phyloP scores from a whole-genome alignment of 208 protist species.

The Herpetomonas samuelpessoai region DNA sequence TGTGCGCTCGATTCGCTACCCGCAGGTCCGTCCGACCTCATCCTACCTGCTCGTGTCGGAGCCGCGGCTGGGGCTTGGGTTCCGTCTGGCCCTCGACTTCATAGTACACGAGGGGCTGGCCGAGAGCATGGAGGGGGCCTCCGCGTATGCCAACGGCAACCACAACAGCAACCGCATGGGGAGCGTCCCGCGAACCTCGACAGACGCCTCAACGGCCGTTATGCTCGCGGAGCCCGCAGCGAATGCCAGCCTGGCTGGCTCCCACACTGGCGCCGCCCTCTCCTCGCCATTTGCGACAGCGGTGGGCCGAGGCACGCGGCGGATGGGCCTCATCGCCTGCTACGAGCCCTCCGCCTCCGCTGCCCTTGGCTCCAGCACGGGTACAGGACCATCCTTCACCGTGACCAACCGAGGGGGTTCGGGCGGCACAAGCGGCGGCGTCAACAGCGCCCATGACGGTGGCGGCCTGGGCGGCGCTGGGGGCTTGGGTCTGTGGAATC shows the following conservation, averaged over 20 bases:
- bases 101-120: constrained; percentile 42
- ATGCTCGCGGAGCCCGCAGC: constrained; percentile 3
- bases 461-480: neutral
- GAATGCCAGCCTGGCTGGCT: neutral
- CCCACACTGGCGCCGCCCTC: neutral
- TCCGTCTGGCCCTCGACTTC: constrained; percentile 78
- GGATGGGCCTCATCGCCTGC: constrained; percentile 52
- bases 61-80: constrained; percentile 77
- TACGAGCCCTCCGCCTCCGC: constrained; percentile 40
- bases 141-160: neutral
- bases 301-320: constrained; percentile 35
- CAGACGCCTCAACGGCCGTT: neutral
- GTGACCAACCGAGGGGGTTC: neutral
- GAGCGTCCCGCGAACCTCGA: neutral
- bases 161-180: constrained; percentile 5
- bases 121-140: constrained; percentile 16
- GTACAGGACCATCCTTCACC: constrained; percentile 1
- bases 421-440: neutral
- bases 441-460: neutral
- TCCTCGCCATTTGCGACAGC: constrained; percentile 33
- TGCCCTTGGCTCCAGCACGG: neutral
- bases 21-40: constrained; percentile 45
- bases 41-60: constrained; percentile 84
- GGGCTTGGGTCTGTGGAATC: constrained; percentile 12
- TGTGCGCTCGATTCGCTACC: constrained; percentile 58